Evolutionary conservation across 805 yeast genomes (phyloP), one percentile per base, ranked within the genome.

Genomic region (Ogataea henricii): DNA sequence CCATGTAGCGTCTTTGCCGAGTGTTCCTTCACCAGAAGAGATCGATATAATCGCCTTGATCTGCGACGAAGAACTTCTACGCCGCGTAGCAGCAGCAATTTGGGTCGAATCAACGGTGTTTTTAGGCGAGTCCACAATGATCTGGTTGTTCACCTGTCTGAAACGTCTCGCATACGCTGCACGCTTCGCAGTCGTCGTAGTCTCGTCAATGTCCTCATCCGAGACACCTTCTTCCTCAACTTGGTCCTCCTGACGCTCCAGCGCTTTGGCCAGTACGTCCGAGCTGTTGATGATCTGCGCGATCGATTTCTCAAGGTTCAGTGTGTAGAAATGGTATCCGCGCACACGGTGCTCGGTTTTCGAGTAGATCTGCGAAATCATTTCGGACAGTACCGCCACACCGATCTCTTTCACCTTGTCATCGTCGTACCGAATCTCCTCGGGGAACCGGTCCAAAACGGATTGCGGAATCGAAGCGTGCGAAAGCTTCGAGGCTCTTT

Each of bases 1-100:
- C 98, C 98, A 91, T 1, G 91, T 87, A 3, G 96, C 96, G 65
- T 88, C 94, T 59, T 88, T 82, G 29, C 96, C 96, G 22, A 89
- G 62, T 2, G 85, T 79, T 33, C 96, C 96, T 55, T 85, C 83
- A 35, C 96, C 96, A 13, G 86, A 78, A 36, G 94, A 85, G 34
- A 89, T 89, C 5, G 90, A 89, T 32, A 88, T 73, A 30, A 88
- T 74, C 3, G 79, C 79, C 61, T 78, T 79, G 54, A 79, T 78
- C 29, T 77, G 74, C 14, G 64, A 63, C 39, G 59, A 56, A 10
- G 59, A 45, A 29, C 49, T 50, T 38, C 55, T 41, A 23, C 34
- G 46, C 18, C 42, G 45, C 20, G 41, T 35, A 5, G 45, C 45
- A 2, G 46, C 20, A n/a, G 23, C 25, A 54, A 60, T 48, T 9